These are phyloP conservation scores for Ogataea neopini DNA, from an alignment of 805 yeast genomes.

Conservation along the genomic window DNA sequence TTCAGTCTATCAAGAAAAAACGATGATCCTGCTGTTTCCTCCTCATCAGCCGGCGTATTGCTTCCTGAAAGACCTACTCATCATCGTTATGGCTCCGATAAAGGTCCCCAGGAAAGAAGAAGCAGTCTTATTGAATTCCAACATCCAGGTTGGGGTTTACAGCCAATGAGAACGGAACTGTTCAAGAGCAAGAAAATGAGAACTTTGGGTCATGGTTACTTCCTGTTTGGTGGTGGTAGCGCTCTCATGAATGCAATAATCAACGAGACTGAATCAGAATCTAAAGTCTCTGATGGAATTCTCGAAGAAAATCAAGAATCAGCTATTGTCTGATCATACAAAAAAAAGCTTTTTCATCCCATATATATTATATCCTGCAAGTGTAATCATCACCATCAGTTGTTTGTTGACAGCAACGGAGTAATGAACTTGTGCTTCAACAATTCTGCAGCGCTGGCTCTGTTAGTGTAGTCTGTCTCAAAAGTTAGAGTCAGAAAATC, in stretches of 20 bases:
- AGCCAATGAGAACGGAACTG: conserved; percentile 14
- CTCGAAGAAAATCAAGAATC: neutral
- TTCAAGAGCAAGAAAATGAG: conserved; percentile 5
- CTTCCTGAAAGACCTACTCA: conserved; percentile 4
- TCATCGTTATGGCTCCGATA: neutral
- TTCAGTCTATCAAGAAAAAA: neutral
- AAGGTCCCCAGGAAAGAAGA: conserved; percentile 11
- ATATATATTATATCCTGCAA: no score
- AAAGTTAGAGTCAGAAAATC: conserved; percentile 69
- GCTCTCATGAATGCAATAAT: conserved; percentile 19
- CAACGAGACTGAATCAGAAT: conserved; percentile 11
- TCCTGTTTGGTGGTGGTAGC: conserved; percentile 25
- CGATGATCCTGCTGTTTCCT: neutral
- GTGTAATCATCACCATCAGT: neutral
- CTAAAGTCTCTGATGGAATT: neutral
- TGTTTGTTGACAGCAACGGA: conserved; percentile 45
- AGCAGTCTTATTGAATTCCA: conserved; percentile 16
- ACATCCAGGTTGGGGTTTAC: conserved; percentile 7
- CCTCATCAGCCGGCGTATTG: neutral
- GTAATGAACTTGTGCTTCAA: conserved; percentile 63
- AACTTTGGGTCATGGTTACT: conserved; percentile 25
- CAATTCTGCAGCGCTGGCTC: conserved; percentile 75
- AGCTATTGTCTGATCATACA: neutral
- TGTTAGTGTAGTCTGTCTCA: conserved; percentile 67
- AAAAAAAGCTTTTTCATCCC: no score